Percentiles rank a stretch among this genome's conserved stretches.
Conservation (phyloP, 257 asterid species). For the Capsicum chinense region DNA sequence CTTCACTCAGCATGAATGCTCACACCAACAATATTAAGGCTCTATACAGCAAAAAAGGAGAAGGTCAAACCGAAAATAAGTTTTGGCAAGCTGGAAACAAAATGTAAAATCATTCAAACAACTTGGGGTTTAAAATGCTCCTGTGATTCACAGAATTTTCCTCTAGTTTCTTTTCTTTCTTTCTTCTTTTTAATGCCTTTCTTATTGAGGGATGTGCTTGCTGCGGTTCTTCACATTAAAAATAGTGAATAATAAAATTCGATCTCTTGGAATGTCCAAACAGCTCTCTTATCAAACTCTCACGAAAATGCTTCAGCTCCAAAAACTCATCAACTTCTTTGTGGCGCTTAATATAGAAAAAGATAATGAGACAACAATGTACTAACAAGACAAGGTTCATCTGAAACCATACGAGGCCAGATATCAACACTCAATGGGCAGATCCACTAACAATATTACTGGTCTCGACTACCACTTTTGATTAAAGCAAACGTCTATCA, state of each 20-base stretch:
- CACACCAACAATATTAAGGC: not conserved
- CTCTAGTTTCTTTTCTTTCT: not conserved
- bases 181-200: not conserved
- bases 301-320: not conserved
- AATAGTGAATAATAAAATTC: not conserved
- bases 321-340: constrained; percentile 4
- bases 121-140: not conserved
- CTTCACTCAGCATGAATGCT: not conserved
- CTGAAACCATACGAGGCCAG: no score
- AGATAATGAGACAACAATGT: not conserved
- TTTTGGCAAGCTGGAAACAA: no score
- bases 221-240: not conserved
- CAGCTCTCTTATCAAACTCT: not conserved
- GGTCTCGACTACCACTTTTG: not conserved
- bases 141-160: not conserved
- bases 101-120: not conserved
- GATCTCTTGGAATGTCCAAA: not conserved
- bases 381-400: no score
- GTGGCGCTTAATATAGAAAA: not conserved
- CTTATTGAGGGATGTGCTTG: not conserved
- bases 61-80: no score
- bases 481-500: not conserved
- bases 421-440: not conserved
- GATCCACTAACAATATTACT: constrained; percentile 6
- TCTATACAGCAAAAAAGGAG: no score